Evolutionary conservation across 2,329 filamentous ascomycete genomes (phyloP).

Genomic region (Verticillium albo-atrum): DNA sequence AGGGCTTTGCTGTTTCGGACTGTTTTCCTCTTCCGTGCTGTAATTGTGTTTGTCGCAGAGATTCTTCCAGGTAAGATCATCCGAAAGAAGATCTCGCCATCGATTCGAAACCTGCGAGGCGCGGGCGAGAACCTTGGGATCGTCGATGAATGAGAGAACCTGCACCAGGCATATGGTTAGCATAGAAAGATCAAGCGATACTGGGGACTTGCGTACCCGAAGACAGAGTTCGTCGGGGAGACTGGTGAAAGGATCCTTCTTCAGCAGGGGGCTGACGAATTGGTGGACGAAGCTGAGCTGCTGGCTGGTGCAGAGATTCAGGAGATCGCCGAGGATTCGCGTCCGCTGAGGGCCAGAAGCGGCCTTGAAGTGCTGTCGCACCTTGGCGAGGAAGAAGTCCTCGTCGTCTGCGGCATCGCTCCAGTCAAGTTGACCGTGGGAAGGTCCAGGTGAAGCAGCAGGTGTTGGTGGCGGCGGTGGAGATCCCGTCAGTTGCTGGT

Average conservation of each 20-base stretch:
- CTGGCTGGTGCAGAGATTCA: slow-evolving; percentile 93
- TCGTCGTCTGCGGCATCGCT: slow-evolving; percentile 74
- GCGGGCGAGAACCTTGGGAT: slow-evolving; percentile 87
- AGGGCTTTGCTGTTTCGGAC: slow-evolving; percentile 19
- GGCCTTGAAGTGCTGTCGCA: slow-evolving; percentile 74
- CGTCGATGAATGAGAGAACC: slow-evolving; percentile 95
- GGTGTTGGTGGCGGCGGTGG: slow-evolving; percentile 63
- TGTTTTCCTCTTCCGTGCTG: slow-evolving; percentile 20
- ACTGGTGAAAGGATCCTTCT: slow-evolving; percentile 92
- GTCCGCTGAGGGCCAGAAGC: slow-evolving; percentile 73
- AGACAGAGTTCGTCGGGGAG: slow-evolving; percentile 92
- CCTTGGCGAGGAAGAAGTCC: slow-evolving; percentile 74
- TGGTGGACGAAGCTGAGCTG: slow-evolving; percentile 94
- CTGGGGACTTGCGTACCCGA: slow-evolving; percentile 54
- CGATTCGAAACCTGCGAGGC: slow-evolving; percentile 93
- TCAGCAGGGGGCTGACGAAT: slow-evolving; percentile 88
- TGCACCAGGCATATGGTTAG: slow-evolving; percentile 28
- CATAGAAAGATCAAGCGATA: not conserved
- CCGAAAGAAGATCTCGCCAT: slow-evolving; percentile 89
- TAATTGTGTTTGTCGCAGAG: slow-evolving; percentile 96
- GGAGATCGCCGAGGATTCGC: slow-evolving; percentile 76
- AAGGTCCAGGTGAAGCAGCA: slow-evolving; percentile 60
- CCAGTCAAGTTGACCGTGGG: slow-evolving; percentile 64
- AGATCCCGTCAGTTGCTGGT: slow-evolving; percentile 55
- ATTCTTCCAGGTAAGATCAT: slow-evolving; percentile 98